Evolutionary conservation across 768 basidiomycete species (phyloP).

Genomic region (Suillus discolor): DNA sequence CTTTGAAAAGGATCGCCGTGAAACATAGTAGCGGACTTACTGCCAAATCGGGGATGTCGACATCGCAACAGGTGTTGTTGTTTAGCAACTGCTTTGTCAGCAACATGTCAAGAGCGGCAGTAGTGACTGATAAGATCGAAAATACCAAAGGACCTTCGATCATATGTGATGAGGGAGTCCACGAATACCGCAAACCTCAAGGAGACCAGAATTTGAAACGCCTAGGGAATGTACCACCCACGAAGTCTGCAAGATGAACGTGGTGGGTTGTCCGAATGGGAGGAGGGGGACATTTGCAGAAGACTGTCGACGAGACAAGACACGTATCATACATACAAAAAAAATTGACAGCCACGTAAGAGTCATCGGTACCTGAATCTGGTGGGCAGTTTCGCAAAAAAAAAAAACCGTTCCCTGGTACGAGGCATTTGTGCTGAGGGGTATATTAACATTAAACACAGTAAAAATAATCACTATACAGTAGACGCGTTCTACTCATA

Average conservation of each 20-base stretch:
- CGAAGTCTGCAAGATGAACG: neutral
- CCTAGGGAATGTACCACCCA: no score
- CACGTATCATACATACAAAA: neutral
- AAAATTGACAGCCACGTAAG: neutral
- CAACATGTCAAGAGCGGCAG: neutral
- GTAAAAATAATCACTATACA: constrained; percentile 13
- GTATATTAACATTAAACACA: neutral
- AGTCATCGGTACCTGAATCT: neutral
- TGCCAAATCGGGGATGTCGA: constrained; percentile 18
- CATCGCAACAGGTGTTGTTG: constrained; percentile 2
- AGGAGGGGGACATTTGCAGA: neutral
- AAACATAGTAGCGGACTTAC: neutral
- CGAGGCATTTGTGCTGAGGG: neutral
- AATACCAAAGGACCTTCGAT: neutral
- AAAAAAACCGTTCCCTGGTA: neutral
- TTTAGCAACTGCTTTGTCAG: constrained; percentile 18
- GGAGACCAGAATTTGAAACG: neutral
- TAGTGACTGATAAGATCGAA: constrained; percentile 30
- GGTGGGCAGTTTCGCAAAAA: neutral
- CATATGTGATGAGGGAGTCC: neutral
- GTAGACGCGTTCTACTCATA: constrained; percentile 38
- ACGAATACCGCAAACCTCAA: neutral
- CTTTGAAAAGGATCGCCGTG: neutral
- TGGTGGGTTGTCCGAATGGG: neutral
- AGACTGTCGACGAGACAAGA: neutral